These are phyloP conservation scores for Cladosporium sp. DNA, from an alignment of 2,329 filamentous ascomycete species.

Conservation along the genomic window DNA sequence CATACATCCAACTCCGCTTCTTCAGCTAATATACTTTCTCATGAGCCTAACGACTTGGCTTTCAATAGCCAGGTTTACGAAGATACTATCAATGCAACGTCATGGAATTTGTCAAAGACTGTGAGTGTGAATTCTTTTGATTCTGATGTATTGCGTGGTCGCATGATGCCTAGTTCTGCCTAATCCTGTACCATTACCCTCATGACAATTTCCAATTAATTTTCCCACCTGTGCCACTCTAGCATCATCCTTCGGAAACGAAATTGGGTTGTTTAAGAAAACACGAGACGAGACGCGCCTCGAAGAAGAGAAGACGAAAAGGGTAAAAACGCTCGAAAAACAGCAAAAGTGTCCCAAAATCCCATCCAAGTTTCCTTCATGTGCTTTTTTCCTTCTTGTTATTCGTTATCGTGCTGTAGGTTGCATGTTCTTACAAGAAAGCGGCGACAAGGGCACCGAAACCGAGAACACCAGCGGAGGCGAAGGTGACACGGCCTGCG, in stretches of 20 bases:
- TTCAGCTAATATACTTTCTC: too few species aligned
- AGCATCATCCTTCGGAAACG: background rate
- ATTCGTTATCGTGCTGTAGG: constrained; percentile 16
- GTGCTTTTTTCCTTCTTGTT: constrained; percentile 8
- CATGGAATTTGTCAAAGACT: background rate
- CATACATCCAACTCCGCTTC: too few species aligned
- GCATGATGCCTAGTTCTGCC: constrained; percentile 8
- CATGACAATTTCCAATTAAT: background rate
- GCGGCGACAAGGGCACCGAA: constrained; percentile 42
- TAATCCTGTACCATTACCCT: background rate
- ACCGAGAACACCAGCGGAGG: constrained; percentile 39
- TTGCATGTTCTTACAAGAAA: constrained; percentile 36
- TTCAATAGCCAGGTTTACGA: background rate
- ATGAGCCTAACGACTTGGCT: too few species aligned
- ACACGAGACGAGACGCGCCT: constrained; percentile 1
- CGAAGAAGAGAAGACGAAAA: constrained; percentile 17
- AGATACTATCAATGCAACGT: too few species aligned
- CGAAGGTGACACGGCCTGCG: constrained; percentile 35
- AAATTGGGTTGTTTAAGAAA: background rate
- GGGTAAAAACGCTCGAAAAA: constrained; percentile 16
- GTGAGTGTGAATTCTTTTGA: constrained; percentile 8
- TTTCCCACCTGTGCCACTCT: background rate
- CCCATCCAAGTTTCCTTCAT: constrained; percentile 8
- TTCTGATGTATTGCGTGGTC: constrained; percentile 14
- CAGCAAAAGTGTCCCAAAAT: constrained; percentile 19